Evolutionary conservation across 1,139 yeast genomes (phyloP).

Genomic region (Insectozyma bohioensis): DNA sequence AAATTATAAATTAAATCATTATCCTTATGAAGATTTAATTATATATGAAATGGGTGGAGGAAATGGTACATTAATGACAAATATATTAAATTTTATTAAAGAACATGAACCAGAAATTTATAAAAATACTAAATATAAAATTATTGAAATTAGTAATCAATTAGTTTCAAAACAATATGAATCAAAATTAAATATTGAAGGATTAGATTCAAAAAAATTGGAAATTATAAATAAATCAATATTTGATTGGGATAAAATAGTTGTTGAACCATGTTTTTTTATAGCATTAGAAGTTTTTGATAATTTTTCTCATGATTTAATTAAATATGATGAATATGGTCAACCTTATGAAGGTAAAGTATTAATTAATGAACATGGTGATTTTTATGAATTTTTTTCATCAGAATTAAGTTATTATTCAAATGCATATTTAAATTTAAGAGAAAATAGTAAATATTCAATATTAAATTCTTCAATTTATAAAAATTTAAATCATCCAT

Average conservation of each 20-base stretch:
- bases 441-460: slow-evolving; percentile 48
- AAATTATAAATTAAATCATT: slow-evolving; percentile 61
- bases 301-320: slow-evolving; percentile 79
- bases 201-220: slow-evolving; percentile 50
- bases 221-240: slow-evolving; percentile 72
- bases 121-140: slow-evolving; percentile 62
- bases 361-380: slow-evolving; percentile 70
- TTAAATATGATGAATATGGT: slow-evolving; percentile 70
- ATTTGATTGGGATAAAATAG: slow-evolving; percentile 67
- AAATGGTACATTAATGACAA: slow-evolving; percentile 81
- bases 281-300: slow-evolving; percentile 85
- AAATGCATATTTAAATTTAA: slow-evolving; percentile 49
- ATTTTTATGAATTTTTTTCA: slow-evolving; percentile 72
- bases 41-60: slow-evolving; percentile 93
- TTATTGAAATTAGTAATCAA: slow-evolving; percentile 73
- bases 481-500: slow-evolving; percentile 40
- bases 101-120: slow-evolving; percentile 71
- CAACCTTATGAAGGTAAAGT: slow-evolving; percentile 80
- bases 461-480: slow-evolving; percentile 33
- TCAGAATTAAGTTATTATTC: slow-evolving; percentile 69
- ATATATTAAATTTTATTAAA: slow-evolving; percentile 68
- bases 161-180: slow-evolving; percentile 63
- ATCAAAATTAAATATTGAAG: slow-evolving; percentile 34
- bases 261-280: slow-evolving; percentile 73
- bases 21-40: slow-evolving; percentile 62